A percentile compares a stretch with the other conserved stretches of the same genome.
These are phyloP conservation scores for Fibroporia radiculosa DNA, from an alignment of 768 basidiomycete genomes.

Conservation along the genomic window DNA sequence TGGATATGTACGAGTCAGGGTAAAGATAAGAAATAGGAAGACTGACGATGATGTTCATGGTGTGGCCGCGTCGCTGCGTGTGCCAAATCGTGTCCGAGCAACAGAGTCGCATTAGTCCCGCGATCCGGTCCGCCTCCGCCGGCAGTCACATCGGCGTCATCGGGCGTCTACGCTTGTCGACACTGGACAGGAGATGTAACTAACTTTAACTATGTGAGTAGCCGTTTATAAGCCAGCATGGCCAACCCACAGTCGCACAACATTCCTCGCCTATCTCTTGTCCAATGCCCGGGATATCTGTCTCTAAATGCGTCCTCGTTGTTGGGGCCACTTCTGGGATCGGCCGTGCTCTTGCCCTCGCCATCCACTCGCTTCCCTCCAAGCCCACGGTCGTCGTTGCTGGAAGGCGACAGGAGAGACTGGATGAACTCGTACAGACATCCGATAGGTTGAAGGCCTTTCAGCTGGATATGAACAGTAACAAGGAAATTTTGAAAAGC, in stretches of 20 bases:
- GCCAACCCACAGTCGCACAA: no score
- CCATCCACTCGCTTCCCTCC: slow-evolving; percentile 38
- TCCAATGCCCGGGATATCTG: slow-evolving; percentile 28
- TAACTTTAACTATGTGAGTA: no score
- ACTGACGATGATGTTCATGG: slow-evolving; percentile 78
- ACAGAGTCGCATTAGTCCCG: no score
- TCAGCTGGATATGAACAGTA: slow-evolving; percentile 36
- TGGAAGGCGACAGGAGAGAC: slow-evolving; percentile 45
- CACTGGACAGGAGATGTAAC: no score
- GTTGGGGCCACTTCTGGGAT: slow-evolving; percentile 54
- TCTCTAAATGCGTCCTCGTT: slow-evolving; percentile 43
- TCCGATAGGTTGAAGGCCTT: slow-evolving; percentile 32
- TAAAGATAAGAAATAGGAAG: slow-evolving; percentile 4
- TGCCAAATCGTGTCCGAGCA: no score
- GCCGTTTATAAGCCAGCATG: no score
- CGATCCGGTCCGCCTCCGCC: no score
- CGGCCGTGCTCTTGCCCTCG: slow-evolving; percentile 47
- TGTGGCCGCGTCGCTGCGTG: no score
- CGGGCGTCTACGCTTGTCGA: no score
- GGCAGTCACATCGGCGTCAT: no score
- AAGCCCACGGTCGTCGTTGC: slow-evolving; percentile 42
- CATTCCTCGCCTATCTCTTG: no score
- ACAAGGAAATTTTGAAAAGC: slow-evolving; percentile 29
- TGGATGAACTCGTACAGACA: slow-evolving; percentile 36
- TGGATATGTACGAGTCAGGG: slow-evolving; percentile 8